These are phyloP conservation scores for Ustilago tritici DNA, from an alignment of 1,284 basidiomycete species.

Conservation along the genomic window DNA sequence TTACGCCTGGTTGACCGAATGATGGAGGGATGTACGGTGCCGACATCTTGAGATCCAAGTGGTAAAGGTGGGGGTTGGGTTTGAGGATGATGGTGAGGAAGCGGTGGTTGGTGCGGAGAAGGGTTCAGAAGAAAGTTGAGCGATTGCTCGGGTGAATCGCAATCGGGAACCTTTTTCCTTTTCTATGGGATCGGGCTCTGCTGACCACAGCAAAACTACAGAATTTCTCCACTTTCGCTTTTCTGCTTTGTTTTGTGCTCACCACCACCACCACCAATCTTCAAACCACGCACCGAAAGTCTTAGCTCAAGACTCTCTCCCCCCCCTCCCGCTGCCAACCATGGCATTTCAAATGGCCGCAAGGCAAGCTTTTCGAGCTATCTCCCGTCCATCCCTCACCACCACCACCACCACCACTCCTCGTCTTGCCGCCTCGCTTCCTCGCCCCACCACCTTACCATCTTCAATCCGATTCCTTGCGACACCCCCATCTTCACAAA, in stretches of 20 bases:
- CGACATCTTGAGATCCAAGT: background rate
- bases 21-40: conserved; percentile 43
- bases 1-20: conserved; percentile 53
- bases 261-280: background rate
- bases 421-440: background rate
- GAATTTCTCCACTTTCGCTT: background rate
- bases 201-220: background rate
- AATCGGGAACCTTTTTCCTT: background rate
- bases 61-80: background rate
- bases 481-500: conserved; percentile 22
- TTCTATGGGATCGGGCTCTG: background rate
- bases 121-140: conserved; percentile 4
- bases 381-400: conserved; percentile 10
- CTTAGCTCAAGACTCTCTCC: too few species aligned
- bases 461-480: conserved; percentile 36
- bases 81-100: background rate
- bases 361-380: conserved; percentile 31
- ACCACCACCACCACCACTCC: conserved; percentile 1
- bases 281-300: too few species aligned
- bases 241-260: background rate
- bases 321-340: background rate
- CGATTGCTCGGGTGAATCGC: conserved; percentile 6
- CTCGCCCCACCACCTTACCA: conserved; percentile 6
- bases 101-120: background rate
- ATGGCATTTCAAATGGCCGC: conserved; percentile 39